These are phyloP conservation scores for Articulospora tetracladia DNA, from an alignment of 495 filamentous ascomycete genomes.

Conservation along the genomic window DNA sequence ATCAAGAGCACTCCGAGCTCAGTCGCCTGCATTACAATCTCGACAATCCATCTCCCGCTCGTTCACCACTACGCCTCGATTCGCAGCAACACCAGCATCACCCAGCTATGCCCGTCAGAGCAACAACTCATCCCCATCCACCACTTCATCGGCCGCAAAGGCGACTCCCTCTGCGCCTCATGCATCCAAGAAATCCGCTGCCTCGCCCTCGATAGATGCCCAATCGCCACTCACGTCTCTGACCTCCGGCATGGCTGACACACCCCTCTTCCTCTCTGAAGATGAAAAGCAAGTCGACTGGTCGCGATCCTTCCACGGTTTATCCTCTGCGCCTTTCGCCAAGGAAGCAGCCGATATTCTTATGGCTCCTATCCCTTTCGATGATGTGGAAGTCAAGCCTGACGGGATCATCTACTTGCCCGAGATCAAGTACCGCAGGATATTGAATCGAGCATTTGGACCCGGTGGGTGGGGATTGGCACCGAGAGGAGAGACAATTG, in stretches of 20 bases:
- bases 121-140: conserved; percentile 5
- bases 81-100: conserved; percentile 18
- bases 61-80: conserved; percentile 6
- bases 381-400: conserved; percentile 93
- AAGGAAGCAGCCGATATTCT: conserved; percentile 71
- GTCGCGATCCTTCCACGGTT: conserved; percentile 88
- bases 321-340: conserved; percentile 70
- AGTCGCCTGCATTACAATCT: background rate
- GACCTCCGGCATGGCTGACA: conserved; percentile 28
- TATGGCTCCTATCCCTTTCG: conserved; percentile 57
- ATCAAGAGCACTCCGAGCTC: background rate
- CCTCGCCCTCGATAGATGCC: conserved; percentile 7
- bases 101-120: conserved; percentile 15
- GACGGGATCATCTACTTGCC: conserved; percentile 96
- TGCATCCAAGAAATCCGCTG: too few relatives aligned
- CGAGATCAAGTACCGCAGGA: conserved; percentile 96
- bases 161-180: too few relatives aligned
- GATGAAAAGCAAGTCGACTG: conserved; percentile 63
- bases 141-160: conserved; percentile 6
- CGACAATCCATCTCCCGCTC: conserved; percentile 1
- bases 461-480: conserved; percentile 95
- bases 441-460: conserved; percentile 87
- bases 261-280: conserved; percentile 28
- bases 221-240: conserved; percentile 28
- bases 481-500: conserved; percentile 84